Base-by-base conservation (phyloP, 495 filamentous ascomycete species). In the Penicillium daleae region DNA sequence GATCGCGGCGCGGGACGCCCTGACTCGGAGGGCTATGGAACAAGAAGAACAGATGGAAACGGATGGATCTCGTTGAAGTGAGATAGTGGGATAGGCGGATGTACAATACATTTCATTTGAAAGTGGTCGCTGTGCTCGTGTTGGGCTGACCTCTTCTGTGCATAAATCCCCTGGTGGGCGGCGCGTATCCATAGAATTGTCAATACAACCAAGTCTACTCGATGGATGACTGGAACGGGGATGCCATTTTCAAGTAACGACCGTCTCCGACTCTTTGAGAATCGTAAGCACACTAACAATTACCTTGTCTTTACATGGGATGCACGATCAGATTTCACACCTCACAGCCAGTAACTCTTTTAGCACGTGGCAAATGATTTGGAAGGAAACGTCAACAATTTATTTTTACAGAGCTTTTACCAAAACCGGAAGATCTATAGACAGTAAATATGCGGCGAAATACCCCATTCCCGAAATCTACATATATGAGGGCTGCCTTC, bases 21-120 rank as follows among this genome's bases (percentile, higher is more conserved):
- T 80, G 72, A 76, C 68, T 27, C 72, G 70, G 37, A 58, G 74
- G 42, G 78, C 76, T 29, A 77, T 82, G 73, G 71, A 80, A 62
- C 76, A 76, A 6, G 79, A 82, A 60, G 78, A 80, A 57, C 73
- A 72, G n/a, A 80, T 79, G 76, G 76, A 75, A 53, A 76, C 69
- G 1, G 73, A 73, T 5, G 65, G 71, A 19, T 21, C 64, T 5
- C 70, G 68, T 56, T 77, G 15, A 52, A 19, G 6, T 32, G 24
- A 6, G 42, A 46, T 24, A 22, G 21, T 19, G 19, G 13, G 0
- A 46, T 24, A 22, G 21, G 42, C 8, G 13, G 0, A 0, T 56
- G 54, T 56, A 56, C 3, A 13, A 56, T 56, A 56, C 24, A 56
- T 33, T 39, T 40, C 46, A 2, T 40, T 7, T 32, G 9, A 2